These are phyloP conservation scores for Epicoccum nigrum DNA, from an alignment of 2,329 filamentous ascomycete genomes.

Conservation along the genomic window DNA sequence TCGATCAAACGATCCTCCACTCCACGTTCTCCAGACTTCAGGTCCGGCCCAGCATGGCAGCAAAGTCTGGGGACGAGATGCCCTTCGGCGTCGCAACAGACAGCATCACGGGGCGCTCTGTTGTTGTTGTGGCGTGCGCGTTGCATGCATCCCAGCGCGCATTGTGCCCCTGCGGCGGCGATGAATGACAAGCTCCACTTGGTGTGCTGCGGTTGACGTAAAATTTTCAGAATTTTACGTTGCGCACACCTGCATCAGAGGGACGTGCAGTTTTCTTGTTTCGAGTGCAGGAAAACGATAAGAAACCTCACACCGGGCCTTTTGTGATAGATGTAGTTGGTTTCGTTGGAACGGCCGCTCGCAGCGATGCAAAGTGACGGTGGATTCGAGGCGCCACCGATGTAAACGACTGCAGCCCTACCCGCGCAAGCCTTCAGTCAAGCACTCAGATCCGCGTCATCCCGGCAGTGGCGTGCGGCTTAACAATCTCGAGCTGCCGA, in stretches of 20 bases:
- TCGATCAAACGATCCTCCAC: background rate
- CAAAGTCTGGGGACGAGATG: constrained; percentile 11
- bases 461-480: constrained; percentile 26
- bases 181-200: constrained; percentile 36
- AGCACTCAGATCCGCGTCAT: constrained; percentile 29
- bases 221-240: constrained; percentile 38
- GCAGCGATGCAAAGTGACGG: constrained; percentile 10
- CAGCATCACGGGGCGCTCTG: constrained; percentile 13
- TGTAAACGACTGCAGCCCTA: constrained; percentile 16
- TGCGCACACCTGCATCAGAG: constrained; percentile 18
- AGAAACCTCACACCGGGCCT: constrained; percentile 4
- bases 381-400: constrained; percentile 1
- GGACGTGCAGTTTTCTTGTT: constrained; percentile 26
- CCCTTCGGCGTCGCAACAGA: constrained; percentile 10
- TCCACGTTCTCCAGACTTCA: constrained; percentile 13
- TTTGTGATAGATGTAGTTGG: background rate
- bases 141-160: constrained; percentile 5
- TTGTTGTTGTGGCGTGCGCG: constrained; percentile 12
- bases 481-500: constrained; percentile 25
- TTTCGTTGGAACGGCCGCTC: background rate
- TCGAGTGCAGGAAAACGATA: background rate
- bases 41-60: constrained; percentile 6
- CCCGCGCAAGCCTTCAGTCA: constrained; percentile 20
- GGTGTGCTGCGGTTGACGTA: constrained; percentile 36
- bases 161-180: constrained; percentile 11